Percentiles rank a stretch among this genome's conserved stretches.
These are phyloP conservation scores for Quercus variabilis DNA, from an alignment of 306 rosid genomes.

Conservation along the genomic window DNA sequence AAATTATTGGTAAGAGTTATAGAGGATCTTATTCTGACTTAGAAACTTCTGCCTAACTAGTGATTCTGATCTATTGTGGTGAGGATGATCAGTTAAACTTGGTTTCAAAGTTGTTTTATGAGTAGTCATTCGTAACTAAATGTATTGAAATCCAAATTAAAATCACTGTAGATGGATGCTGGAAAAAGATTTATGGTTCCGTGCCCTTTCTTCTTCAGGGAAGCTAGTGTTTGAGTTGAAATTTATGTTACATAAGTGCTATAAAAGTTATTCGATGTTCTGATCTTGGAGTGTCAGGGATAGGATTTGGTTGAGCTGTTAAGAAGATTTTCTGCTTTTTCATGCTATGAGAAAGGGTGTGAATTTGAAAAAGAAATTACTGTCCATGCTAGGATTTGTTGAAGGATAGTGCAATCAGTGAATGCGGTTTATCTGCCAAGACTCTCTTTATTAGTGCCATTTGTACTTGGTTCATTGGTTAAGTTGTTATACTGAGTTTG, in stretches of 20 bases:
- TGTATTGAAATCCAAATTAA: background rate
- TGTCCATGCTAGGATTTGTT: background rate
- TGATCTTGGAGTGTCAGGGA: background rate
- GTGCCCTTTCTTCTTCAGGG: too few species aligned
- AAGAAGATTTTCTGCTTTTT: background rate
- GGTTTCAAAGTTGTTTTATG: background rate
- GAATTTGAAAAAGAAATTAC: background rate
- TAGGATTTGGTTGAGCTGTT: background rate
- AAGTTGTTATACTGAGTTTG: background rate
- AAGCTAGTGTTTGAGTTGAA: background rate
- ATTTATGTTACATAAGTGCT: background rate
- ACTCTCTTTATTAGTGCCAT: background rate
- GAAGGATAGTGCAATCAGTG: background rate
- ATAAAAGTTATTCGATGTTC: background rate
- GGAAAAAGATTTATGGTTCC: background rate
- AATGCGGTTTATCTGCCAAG: background rate
- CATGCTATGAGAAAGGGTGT: background rate
- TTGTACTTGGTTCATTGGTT: background rate
- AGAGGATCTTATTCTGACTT: too few species aligned
- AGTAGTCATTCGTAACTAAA: background rate
- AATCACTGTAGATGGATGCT: background rate
- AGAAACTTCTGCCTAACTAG: too few species aligned
- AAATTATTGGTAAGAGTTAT: too few species aligned
- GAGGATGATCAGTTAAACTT: background rate
- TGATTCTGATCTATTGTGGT: background rate